Evolutionary conservation across 1,139 yeast genomes (phyloP).

Genomic region (Suhomyces anneliseae): DNA sequence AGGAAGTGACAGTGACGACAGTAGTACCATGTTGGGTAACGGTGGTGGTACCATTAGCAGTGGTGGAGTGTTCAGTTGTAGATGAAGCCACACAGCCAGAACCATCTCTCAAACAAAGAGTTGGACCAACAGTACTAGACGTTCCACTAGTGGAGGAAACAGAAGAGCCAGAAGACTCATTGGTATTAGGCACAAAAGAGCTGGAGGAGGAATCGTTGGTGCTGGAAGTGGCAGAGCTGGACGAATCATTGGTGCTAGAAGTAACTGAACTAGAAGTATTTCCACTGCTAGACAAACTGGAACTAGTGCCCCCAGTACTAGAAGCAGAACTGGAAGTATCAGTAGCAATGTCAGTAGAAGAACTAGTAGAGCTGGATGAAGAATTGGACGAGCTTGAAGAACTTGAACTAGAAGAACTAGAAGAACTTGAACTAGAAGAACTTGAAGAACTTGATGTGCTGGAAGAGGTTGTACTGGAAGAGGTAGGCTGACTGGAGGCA

Average conservation of each 20-base stretch:
- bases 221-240: background rate
- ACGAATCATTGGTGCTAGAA: background rate
- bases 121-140: background rate
- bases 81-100: background rate
- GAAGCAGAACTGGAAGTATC: background rate
- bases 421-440: no score
- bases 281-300: background rate
- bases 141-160: conserved; percentile 13
- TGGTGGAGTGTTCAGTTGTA: background rate
- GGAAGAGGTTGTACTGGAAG: no score
- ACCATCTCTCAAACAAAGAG: background rate
- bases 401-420: no score
- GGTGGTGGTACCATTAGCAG: conserved; percentile 10
- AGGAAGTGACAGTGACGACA: conserved; percentile 45
- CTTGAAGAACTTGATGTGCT: no score
- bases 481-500: no score
- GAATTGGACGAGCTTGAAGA: no score
- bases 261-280: background rate
- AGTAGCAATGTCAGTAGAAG: background rate
- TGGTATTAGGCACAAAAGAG: conserved; percentile 3
- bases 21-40: conserved; percentile 20
- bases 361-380: no score
- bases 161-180: conserved; percentile 7
- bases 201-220: no score
- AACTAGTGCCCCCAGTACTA: background rate